Percentiles rank a stretch among this genome's conserved stretches.
Evolutionary conservation across 768 basidiomycete species (phyloP).

Genomic region (Boletus huronensis): DNA sequence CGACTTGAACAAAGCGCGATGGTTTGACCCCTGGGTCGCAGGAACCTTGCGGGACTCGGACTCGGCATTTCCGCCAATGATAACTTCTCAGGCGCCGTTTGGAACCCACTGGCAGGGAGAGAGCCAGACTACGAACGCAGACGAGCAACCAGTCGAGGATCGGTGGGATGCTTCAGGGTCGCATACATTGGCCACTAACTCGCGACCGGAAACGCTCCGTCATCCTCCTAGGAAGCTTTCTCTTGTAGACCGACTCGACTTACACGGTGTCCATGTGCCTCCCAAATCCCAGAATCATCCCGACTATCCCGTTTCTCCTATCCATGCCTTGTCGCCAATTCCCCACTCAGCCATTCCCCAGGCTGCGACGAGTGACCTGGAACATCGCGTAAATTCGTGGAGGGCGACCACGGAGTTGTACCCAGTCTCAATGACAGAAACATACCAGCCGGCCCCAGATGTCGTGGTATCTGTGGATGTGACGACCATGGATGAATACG

Average conservation of each 20-base stretch:
- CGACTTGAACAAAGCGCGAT: slow-evolving; percentile 68
- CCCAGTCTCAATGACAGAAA: slow-evolving; percentile 45
- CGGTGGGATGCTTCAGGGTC: slow-evolving; percentile 28
- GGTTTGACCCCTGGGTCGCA: slow-evolving; percentile 72
- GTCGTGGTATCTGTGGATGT: slow-evolving; percentile 7
- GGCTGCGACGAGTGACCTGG: slow-evolving; percentile 49
- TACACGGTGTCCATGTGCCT: slow-evolving; percentile 37
- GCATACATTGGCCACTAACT: slow-evolving; percentile 9
- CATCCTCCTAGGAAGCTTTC: slow-evolving; percentile 67
- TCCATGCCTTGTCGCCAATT: slow-evolving; percentile 54
- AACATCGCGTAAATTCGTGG: slow-evolving; percentile 63
- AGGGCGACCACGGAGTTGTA: slow-evolving; percentile 51
- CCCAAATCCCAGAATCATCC: slow-evolving; percentile 20
- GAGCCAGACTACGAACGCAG: slow-evolving; percentile 46
- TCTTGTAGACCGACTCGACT: slow-evolving; percentile 62
- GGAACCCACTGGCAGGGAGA: slow-evolving; percentile 45
- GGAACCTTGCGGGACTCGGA: slow-evolving; percentile 45
- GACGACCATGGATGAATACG: slow-evolving; percentile 25
- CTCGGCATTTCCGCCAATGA: slow-evolving; percentile 39
- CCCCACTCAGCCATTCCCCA: slow-evolving; percentile 58
- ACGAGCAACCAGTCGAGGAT: slow-evolving; percentile 38
- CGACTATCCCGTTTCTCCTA: slow-evolving; percentile 12
- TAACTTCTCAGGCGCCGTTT: slow-evolving; percentile 38
- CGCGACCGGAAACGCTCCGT: slow-evolving; percentile 35
- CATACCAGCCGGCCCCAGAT: slow-evolving; percentile 19